phyloP scores from a whole-genome alignment of 495 filamentous ascomycete species.

The Aspergillus diversus region DNA sequence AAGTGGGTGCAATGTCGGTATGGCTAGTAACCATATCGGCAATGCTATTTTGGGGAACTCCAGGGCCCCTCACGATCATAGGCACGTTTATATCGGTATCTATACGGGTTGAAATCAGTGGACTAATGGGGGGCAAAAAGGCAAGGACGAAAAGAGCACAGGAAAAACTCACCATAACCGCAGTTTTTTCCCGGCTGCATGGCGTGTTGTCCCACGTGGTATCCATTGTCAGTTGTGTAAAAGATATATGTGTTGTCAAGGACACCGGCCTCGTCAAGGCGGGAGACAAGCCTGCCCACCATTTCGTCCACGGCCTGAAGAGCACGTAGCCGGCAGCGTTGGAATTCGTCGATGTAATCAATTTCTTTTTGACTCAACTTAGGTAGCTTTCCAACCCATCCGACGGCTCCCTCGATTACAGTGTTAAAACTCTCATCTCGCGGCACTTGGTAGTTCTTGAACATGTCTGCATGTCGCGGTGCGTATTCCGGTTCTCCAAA shows the following conservation, averaged over 20 bases:
- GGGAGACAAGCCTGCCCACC: slow-evolving; percentile 55
- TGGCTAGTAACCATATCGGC: slow-evolving; percentile 63
- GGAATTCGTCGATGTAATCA: slow-evolving; percentile 66
- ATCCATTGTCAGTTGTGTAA: slow-evolving; percentile 71
- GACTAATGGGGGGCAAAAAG: not conserved
- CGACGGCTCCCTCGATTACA: slow-evolving; percentile 52
- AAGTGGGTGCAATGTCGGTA: slow-evolving; percentile 68
- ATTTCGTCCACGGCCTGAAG: slow-evolving; percentile 71
- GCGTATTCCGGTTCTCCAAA: slow-evolving; percentile 37
- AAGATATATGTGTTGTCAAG: slow-evolving; percentile 70
- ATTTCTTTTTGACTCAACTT: slow-evolving; percentile 54
- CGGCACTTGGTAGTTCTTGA: slow-evolving; percentile 33
- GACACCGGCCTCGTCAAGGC: slow-evolving; percentile 52
- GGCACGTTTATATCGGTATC: slow-evolving; percentile 74
- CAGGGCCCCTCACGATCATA: slow-evolving; percentile 60
- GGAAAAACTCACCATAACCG: slow-evolving; percentile 63
- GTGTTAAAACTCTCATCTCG: slow-evolving; percentile 39
- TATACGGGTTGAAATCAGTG: slow-evolving; percentile 1
- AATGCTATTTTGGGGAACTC: slow-evolving; percentile 47
- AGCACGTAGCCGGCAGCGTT: slow-evolving; percentile 60
- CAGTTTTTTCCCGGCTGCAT: slow-evolving; percentile 70
- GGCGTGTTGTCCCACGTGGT: slow-evolving; percentile 70
- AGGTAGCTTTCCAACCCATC: slow-evolving; percentile 58
- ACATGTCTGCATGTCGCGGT: slow-evolving; percentile 33
- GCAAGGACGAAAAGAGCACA: not conserved